Evolutionary conservation across 148 eudicot species (phyloP).

Genomic region (Limonium bicolor): DNA sequence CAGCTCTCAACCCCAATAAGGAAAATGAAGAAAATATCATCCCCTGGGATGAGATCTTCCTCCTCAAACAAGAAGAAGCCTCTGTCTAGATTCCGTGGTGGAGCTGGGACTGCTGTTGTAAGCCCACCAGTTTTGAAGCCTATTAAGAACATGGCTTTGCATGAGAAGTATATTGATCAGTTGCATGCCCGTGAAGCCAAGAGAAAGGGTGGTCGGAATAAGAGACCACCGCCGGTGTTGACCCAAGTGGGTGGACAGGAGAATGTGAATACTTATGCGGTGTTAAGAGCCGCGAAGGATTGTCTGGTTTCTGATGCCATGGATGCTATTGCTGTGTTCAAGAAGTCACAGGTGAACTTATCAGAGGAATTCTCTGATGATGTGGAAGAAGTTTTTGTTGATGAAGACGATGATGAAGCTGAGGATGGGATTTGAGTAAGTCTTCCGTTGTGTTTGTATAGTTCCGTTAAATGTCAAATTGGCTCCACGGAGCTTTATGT

Average conservation of each 20-base stretch:
- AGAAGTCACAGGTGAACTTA: slow-evolving; percentile 20
- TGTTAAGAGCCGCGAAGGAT: slow-evolving; percentile 48
- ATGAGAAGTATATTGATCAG: slow-evolving; percentile 7
- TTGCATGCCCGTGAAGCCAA: slow-evolving; percentile 6
- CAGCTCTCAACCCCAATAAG: slow-evolving; percentile 27
- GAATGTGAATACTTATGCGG: slow-evolving; percentile 18
- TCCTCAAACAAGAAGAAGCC: slow-evolving; percentile 33
- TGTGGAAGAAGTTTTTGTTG: slow-evolving; percentile 16
- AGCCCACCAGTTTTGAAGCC: slow-evolving; percentile 10
- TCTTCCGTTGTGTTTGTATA: too few species aligned
- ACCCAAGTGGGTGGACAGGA: slow-evolving; percentile 11
- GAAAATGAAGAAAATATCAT: slow-evolving; percentile 10
- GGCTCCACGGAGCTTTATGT: too few species aligned
- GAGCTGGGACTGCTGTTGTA: slow-evolving; percentile 9
- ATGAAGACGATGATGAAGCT: slow-evolving; percentile 18
- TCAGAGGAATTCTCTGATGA: slow-evolving; percentile 10
- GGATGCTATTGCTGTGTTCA: slow-evolving; percentile 43
- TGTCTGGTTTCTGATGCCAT: slow-evolving; percentile 53
- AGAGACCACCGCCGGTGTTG: not conserved
- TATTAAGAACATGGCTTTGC: slow-evolving; percentile 7
- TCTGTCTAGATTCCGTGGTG: slow-evolving; percentile 26
- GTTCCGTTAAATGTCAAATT: too few species aligned
- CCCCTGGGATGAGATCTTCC: slow-evolving; percentile 14
- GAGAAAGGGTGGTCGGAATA: slow-evolving; percentile 3
- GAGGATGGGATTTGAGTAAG: not conserved